Percentiles rank a stretch among this genome's conserved stretches.
Evolutionary conservation across 2,329 filamentous ascomycete species (phyloP).

Genomic region (Penicillium glabrum): DNA sequence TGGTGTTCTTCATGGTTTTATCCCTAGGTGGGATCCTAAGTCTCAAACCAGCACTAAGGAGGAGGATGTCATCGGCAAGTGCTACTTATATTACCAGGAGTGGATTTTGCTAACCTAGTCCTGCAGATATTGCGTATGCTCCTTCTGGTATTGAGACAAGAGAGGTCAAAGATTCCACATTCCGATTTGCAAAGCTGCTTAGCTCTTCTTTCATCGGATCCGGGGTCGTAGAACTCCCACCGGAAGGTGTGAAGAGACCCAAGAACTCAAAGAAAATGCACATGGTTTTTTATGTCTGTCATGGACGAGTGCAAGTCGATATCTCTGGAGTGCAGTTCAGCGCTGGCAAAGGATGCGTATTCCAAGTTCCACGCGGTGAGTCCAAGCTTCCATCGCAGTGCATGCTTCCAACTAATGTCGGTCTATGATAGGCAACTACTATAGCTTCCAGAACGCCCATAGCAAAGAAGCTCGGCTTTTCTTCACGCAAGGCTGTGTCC

Average conservation of each 20-base stretch:
- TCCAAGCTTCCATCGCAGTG: slow-evolving; percentile 9
- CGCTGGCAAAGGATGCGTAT: slow-evolving; percentile 84
- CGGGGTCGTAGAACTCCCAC: slow-evolving; percentile 84
- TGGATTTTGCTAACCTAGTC: slow-evolving; percentile 3
- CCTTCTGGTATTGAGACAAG: slow-evolving; percentile 57
- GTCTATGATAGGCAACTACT: slow-evolving; percentile 74
- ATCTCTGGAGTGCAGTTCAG: slow-evolving; percentile 63
- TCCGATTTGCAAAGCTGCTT: slow-evolving; percentile 86
- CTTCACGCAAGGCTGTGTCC: slow-evolving; percentile 84
- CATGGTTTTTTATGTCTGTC: slow-evolving; percentile 90
- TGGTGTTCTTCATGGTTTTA: slow-evolving; percentile 43
- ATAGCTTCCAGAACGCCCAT: slow-evolving; percentile 82
- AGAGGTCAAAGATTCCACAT: slow-evolving; percentile 65
- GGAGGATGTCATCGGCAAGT: slow-evolving; percentile 42
- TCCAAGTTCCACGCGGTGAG: slow-evolving; percentile 92
- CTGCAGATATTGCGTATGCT: slow-evolving; percentile 60
- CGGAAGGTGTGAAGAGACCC: slow-evolving; percentile 76
- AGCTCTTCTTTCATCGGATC: slow-evolving; percentile 83
- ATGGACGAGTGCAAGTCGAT: slow-evolving; percentile 77
- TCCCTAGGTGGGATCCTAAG: slow-evolving; percentile 45
- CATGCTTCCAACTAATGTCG: background rate
- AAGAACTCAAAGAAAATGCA: slow-evolving; percentile 97
- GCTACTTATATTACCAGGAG: background rate
- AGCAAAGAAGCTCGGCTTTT: slow-evolving; percentile 75
- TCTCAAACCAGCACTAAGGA: slow-evolving; percentile 38